These are phyloP conservation scores for Podaxis rugospora DNA, from an alignment of 768 basidiomycete species.

Conservation along the genomic window DNA sequence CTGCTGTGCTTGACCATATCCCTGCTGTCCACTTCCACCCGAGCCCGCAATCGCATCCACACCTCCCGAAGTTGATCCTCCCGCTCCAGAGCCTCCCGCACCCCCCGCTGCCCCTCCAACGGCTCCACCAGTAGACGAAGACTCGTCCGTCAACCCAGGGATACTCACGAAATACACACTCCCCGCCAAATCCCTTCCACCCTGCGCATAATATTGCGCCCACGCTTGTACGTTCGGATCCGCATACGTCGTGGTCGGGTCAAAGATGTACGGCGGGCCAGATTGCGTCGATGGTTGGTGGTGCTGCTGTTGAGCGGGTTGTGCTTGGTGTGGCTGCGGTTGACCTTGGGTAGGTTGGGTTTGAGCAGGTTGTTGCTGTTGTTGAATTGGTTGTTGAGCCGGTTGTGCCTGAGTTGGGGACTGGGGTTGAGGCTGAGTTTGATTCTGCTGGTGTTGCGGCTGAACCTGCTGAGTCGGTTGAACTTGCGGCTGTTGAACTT, in stretches of 20 bases:
- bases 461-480: conserved; percentile 12
- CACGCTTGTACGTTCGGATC: conserved; percentile 84
- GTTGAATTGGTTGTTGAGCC: conserved; percentile 13
- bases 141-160: conserved; percentile 61
- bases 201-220: conserved; percentile 82
- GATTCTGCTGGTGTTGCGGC: not conserved
- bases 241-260: conserved; percentile 63
- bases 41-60: too few relatives aligned
- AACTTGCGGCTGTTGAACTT: not conserved
- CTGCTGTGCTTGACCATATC: conserved; percentile 16
- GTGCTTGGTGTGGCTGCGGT: conserved; percentile 20
- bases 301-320: conserved; percentile 16
- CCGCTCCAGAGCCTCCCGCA: not conserved
- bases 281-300: conserved; percentile 20
- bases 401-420: conserved; percentile 12
- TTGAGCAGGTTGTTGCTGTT: conserved; percentile 14
- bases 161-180: conserved; percentile 78
- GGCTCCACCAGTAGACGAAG: conserved; percentile 13
- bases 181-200: conserved; percentile 70
- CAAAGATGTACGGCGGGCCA: conserved; percentile 53
- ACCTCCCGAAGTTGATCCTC: conserved; percentile 1
- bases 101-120: conserved; percentile 6
- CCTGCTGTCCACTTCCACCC: conserved; percentile 7
- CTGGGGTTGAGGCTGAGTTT: conserved; percentile 9
- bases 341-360: conserved; percentile 13